These are phyloP conservation scores for Streptanthus diversifolius DNA, from an alignment of 345 rosid genomes.

Conservation along the genomic window DNA sequence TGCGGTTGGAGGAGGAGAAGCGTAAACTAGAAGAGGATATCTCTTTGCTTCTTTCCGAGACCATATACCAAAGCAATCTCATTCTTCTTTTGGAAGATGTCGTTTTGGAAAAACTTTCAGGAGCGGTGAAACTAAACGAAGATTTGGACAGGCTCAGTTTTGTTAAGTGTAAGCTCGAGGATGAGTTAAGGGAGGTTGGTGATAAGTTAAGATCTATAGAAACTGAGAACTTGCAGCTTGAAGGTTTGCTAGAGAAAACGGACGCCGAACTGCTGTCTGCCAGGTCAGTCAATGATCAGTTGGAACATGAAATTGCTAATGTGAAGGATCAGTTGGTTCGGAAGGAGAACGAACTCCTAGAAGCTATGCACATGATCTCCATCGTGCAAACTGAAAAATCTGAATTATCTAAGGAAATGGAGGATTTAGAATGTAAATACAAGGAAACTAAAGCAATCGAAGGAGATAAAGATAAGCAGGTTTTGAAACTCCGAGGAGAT, in stretches of 20 bases:
- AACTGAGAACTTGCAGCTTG: constrained; percentile 39
- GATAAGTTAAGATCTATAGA: constrained; percentile 39
- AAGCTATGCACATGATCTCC: constrained; percentile 43
- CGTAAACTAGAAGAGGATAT: constrained; percentile 59
- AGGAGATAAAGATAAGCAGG: constrained; percentile 50
- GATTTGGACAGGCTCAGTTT: constrained; percentile 42
- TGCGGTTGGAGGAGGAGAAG: constrained; percentile 48
- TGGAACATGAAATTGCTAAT: constrained; percentile 44
- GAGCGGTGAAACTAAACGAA: constrained; percentile 41
- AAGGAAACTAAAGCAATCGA: constrained; percentile 45
- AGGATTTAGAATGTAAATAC: constrained; percentile 56
- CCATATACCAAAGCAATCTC: constrained; percentile 51
- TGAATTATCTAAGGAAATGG: constrained; percentile 42
- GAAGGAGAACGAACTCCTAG: constrained; percentile 48
- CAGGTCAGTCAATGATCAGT: constrained; percentile 41
- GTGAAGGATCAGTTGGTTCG: constrained; percentile 41
- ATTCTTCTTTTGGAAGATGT: constrained; percentile 51
- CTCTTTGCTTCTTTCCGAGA: constrained; percentile 43
- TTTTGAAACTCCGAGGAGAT: constrained; percentile 53
- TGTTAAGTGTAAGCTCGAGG: constrained; percentile 51
- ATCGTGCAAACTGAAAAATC: constrained; percentile 38
- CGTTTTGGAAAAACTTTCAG: constrained; percentile 44
- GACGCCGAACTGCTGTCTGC: constrained; percentile 42
- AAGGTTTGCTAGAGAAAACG: constrained; percentile 36
- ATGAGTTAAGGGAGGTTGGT: constrained; percentile 46